Percentiles rank a stretch among this genome's conserved stretches.
Conservation (phyloP, 371 early-diverging fungal species). For the Mortierella sp. region DNA sequence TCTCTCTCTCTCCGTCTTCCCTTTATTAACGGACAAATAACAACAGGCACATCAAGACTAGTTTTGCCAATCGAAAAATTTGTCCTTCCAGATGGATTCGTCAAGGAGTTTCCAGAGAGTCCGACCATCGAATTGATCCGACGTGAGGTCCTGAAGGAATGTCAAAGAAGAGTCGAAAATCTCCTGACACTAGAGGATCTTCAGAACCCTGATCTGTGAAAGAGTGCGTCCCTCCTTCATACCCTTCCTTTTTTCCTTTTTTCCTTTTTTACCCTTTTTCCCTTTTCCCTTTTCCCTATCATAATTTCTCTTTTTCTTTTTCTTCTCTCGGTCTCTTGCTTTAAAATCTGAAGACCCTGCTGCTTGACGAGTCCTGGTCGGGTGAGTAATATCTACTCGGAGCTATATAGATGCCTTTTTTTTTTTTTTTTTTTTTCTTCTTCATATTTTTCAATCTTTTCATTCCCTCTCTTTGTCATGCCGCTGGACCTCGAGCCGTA, state of each 20-base stretch:
- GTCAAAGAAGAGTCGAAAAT: constrained; percentile 23
- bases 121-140: constrained; percentile 36
- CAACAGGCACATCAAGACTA: constrained; percentile 61
- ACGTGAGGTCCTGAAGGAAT: constrained; percentile 22
- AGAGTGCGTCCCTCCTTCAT: background rate
- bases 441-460: background rate
- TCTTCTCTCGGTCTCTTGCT: too few species aligned
- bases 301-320: background rate
- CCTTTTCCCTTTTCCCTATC: background rate
- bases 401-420: too few species aligned
- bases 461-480: background rate
- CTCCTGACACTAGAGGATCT: background rate
- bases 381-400: too few species aligned
- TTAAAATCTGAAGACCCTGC: too few species aligned
- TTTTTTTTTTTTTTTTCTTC: too few species aligned
- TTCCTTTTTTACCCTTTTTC: background rate
- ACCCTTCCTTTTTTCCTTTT: background rate
- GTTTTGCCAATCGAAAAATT: constrained; percentile 63
- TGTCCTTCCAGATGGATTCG: constrained; percentile 26
- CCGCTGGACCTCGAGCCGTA: too few species aligned
- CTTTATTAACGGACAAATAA: too few species aligned
- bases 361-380: too few species aligned
- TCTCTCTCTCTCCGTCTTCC: too few species aligned
- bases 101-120: constrained; percentile 24
- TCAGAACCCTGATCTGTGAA: background rate